Evolutionary conservation across 208 protist genomes (phyloP).

Genomic region (Herpetomonas muscarum): DNA sequence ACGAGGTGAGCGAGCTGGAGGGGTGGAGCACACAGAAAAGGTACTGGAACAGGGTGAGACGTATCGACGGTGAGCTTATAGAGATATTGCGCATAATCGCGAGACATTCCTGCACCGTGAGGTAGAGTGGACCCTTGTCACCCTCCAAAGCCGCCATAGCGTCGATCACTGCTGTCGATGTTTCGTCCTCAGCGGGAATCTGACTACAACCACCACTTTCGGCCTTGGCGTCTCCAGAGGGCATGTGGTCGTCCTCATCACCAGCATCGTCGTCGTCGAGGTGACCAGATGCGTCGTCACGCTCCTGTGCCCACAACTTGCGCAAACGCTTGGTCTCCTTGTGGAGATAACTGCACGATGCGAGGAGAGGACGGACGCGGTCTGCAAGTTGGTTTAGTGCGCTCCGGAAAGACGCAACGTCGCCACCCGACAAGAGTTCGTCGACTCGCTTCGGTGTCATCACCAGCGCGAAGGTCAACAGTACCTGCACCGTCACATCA

Average conservation of each 20-base stretch:
- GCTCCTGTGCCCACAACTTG: too few relatives aligned
- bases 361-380: background rate
- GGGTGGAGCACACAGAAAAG: conserved; percentile 17
- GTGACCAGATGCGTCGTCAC: too few relatives aligned
- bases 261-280: too few relatives aligned
- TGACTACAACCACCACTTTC: too few relatives aligned
- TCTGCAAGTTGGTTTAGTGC: background rate
- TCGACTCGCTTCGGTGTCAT: conserved; percentile 19
- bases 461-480: conserved; percentile 37
- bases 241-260: too few relatives aligned
- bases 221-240: too few relatives aligned
- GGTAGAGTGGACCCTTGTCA: too few relatives aligned
- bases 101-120: conserved; percentile 3
- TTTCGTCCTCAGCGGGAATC: too few relatives aligned
- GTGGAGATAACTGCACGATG: background rate
- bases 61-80: conserved; percentile 4
- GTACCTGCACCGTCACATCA: conserved; percentile 20
- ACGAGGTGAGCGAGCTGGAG: conserved; percentile 9
- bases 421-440: conserved; percentile 16
- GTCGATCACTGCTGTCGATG: too few relatives aligned
- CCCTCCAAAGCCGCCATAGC: too few relatives aligned
- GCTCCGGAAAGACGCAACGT: conserved; percentile 12
- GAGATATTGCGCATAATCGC: conserved; percentile 16
- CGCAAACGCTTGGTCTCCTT: background rate
- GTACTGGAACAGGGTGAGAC: conserved; percentile 14